Evolutionary conservation across 2,329 filamentous ascomycete species (phyloP), one percentile per base, ranked within the genome.

Genomic region (Hypoxylon sp.): DNA sequence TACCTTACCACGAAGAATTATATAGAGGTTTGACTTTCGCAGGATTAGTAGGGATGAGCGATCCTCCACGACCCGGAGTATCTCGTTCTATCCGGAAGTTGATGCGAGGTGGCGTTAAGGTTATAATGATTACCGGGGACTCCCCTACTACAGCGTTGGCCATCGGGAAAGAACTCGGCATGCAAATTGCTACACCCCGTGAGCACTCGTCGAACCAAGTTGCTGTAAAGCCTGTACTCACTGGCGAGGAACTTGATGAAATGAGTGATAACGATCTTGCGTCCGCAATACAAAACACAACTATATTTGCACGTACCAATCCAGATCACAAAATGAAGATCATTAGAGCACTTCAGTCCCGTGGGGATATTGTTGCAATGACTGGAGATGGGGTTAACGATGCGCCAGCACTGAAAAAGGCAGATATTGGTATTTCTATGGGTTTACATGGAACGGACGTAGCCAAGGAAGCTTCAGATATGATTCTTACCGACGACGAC

Each of bases 261-360:
- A 97, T 99, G 94, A 92, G 88, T 46, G 93, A 96, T 58, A 87
- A 90, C 58, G 94, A 97, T 70, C 88, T 99, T 22, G 89, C 93
- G 3, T 89, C 92, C 67, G 93, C 94, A 8, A 96, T 99, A 79
- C 88, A 92, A 65, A 91, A 92, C 60, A 97, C 95, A 0, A 96
- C 93, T 0, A 96, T 99, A 63, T 99, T 99, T 78, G 97, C 96
- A 17, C 91, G 97, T 59, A 98, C 96, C 2, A 97, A 94, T 71
- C 96, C 96, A 0, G 96, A 99, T 70, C 96, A 99, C 83, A 99
- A 99, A 82, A 89, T 99, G 84, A 98, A 97, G 81, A 99, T 99
- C 76, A 92, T 99, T 69, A 87, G 89, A 61, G 96, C 96, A 0
- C 88, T 99, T 26, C 96, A 99, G 81, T 90, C 92, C 63, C 92